Base-by-base conservation (phyloP, 371 early-diverging fungal genomes). In the Mucor mucedo region DNA sequence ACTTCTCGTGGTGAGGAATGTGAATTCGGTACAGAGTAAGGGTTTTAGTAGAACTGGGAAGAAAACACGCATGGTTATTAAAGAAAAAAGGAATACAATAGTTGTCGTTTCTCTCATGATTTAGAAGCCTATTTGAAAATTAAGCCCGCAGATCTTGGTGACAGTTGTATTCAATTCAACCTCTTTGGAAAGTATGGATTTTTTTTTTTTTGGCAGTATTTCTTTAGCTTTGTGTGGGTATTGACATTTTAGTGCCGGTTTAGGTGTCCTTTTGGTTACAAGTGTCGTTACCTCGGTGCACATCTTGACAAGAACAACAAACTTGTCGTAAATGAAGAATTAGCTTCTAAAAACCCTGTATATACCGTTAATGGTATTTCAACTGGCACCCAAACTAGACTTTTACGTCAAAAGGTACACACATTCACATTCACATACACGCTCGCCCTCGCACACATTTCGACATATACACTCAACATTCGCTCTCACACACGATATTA, bases 141-240 rank as follows among this genome's bases (percentile, higher is more conserved):
- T 7, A 89, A 89, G 54, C 91, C 78, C 4, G 82, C 86, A 6
- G 97, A 98, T 68, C 60, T 96, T 27, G 93, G 91, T 0, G 76
- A 77, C n/a, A 67, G 55, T 5, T 97, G 98, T 71, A 79, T 84
- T 30, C 71, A 85, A 32, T 94, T 90, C 70, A 89, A 89, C 4
- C 55, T 77, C 11, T 89, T 73, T 65, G 97, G 97, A 63, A 71
- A 75, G 94, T 87, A 83, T 52, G 76, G 21, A 21, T 54, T 10
- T 29, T 30, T 45, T 16, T n/a, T n/a, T 40, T 52, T 35, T 40
- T 29, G 3, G 32, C 2, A 9, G 21, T 21, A 21, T 21, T 21
- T 21, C 21, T 0, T 21, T 21, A 21, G 21, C 1, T 21, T 21
- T 21, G 21, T 21, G 21, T 21, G 21, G 21, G 21, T 42, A 8